phyloP scores from a whole-genome alignment of 2,329 filamentous ascomycete genomes.

The Plectosphaerella sp. region DNA sequence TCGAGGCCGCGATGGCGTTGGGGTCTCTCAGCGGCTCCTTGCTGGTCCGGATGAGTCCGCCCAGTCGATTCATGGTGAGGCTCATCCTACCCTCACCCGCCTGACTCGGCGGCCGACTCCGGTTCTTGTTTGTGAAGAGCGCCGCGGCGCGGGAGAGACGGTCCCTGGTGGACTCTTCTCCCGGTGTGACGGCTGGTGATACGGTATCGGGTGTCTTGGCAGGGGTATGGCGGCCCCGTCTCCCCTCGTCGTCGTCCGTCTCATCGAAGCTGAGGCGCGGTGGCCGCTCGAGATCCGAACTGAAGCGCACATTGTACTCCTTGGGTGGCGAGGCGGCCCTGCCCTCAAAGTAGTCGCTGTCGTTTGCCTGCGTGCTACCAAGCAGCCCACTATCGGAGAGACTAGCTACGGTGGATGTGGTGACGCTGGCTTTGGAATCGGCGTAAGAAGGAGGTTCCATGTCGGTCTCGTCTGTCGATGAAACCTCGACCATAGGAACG shows the following conservation, averaged over 20 bases:
- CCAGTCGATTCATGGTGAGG: slow-evolving; percentile 51
- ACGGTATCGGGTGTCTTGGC: slow-evolving; percentile 27
- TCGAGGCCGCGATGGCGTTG: slow-evolving; percentile 8
- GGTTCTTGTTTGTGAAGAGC: slow-evolving; percentile 42
- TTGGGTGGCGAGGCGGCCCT: slow-evolving; percentile 27
- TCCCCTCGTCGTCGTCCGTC: neutral
- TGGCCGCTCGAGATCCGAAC: slow-evolving; percentile 46
- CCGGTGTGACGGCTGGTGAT: slow-evolving; percentile 37
- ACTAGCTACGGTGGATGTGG: slow-evolving; percentile 20
- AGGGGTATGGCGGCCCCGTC: slow-evolving; percentile 22
- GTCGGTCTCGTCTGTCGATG: slow-evolving; percentile 41
- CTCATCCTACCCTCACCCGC: slow-evolving; percentile 55
- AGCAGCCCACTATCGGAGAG: slow-evolving; percentile 18
- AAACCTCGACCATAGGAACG: slow-evolving; percentile 73
- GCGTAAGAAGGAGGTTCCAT: slow-evolving; percentile 56
- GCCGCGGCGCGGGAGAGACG: slow-evolving; percentile 55
- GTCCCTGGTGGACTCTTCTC: slow-evolving; percentile 50
- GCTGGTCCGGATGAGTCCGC: slow-evolving; percentile 45
- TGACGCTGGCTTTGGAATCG: slow-evolving; percentile 41
- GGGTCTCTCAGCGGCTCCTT: slow-evolving; percentile 40
- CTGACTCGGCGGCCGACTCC: slow-evolving; percentile 55
- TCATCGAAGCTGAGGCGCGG: slow-evolving; percentile 41
- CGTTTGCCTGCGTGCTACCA: slow-evolving; percentile 24
- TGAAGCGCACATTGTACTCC: slow-evolving; percentile 50
- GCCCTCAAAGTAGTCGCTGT: slow-evolving; percentile 42